phyloP scores from a whole-genome alignment of 2,329 filamentous ascomycete species.

The Thelonectria olida region DNA sequence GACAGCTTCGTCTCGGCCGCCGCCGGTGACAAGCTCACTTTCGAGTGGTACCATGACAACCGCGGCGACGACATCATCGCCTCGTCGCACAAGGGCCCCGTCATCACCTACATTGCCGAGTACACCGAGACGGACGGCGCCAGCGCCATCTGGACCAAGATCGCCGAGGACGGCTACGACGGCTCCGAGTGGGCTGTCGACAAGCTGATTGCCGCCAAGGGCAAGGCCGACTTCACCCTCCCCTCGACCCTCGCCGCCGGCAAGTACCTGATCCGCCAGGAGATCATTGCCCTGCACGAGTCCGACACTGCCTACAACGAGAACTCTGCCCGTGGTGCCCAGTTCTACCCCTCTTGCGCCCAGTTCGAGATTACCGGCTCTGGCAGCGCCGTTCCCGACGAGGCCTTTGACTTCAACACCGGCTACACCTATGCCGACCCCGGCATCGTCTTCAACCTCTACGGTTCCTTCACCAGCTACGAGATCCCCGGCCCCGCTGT shows the following conservation, averaged over 20 bases:
- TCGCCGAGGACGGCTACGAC: constrained; percentile 47
- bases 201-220: constrained; percentile 58
- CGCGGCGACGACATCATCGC: constrained; percentile 63
- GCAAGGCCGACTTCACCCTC: constrained; percentile 58
- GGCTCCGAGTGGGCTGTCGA: constrained; percentile 54
- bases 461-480: constrained; percentile 48
- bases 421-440: constrained; percentile 67
- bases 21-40: constrained; percentile 57
- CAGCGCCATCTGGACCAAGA: constrained; percentile 62
- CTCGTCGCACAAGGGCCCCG: constrained; percentile 60
- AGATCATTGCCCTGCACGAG: constrained; percentile 64
- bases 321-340: constrained; percentile 45
- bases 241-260: constrained; percentile 56
- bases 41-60: constrained; percentile 62
- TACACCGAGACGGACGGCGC: constrained; percentile 54
- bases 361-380: constrained; percentile 68
- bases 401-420: constrained; percentile 56
- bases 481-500: constrained; percentile 47
- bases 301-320: constrained; percentile 45
- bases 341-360: constrained; percentile 65
- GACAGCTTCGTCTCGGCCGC: constrained; percentile 52
- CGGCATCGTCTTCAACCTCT: constrained; percentile 69
- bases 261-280: constrained; percentile 64
- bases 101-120: constrained; percentile 62
- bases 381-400: constrained; percentile 48